phyloP scores from a whole-genome alignment of 495 filamentous ascomycete species.

The Apiosordaria backusii region DNA sequence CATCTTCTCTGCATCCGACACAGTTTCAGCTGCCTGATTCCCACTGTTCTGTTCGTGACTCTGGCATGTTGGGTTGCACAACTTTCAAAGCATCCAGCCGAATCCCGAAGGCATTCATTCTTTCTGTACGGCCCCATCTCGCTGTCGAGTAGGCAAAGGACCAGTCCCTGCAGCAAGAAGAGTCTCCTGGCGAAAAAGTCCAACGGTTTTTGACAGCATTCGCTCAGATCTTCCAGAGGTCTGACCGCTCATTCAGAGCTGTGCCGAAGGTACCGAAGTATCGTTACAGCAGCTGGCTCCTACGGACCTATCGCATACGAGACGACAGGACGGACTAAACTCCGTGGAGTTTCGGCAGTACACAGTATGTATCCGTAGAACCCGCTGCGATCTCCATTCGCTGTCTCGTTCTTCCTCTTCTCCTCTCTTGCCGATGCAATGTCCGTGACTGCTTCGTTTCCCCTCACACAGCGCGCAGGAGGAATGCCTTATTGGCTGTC shows the following conservation, averaged over 20 bases:
- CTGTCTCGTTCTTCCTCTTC: background rate
- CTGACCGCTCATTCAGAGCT: background rate
- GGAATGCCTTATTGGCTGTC: background rate
- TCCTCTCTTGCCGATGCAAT: background rate
- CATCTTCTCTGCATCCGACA: background rate
- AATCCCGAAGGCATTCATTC: background rate
- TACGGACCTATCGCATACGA: background rate
- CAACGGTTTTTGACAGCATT: background rate
- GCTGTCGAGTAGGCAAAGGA: background rate
- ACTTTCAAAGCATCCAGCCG: background rate
- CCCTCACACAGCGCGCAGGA: background rate
- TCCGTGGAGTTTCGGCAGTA: background rate
- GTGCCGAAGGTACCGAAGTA: background rate
- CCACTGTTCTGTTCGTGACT: background rate
- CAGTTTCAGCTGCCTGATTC: background rate
- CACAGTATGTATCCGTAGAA: too few relatives aligned
- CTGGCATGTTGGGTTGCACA: background rate
- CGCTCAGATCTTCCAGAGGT: background rate
- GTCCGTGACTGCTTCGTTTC: background rate
- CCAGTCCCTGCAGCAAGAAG: background rate
- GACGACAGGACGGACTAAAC: background rate
- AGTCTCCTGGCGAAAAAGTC: background rate
- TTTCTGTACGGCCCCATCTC: background rate
- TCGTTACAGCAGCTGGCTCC: background rate
- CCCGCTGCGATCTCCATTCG: background rate